Evolutionary conservation across 257 asterid genomes (phyloP), one percentile per base, ranked within the genome.

Genomic region (Cordia subcordata): DNA sequence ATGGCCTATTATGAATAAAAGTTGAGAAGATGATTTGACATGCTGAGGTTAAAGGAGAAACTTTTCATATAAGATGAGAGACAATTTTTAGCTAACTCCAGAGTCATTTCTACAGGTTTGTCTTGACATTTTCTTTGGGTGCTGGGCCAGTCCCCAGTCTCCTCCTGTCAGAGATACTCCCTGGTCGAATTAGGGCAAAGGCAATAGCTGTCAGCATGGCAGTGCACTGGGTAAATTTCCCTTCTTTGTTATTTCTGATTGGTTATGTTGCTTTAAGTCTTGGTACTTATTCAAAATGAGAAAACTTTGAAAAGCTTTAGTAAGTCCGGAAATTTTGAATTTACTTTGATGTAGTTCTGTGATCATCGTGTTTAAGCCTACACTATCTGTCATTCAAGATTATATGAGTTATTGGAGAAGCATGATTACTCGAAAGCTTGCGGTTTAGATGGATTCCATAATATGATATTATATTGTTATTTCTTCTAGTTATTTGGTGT

Each of bases 201-300:
- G 98, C 98, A 56, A 90, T 87, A 96, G 98, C 98, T 62, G 37
- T 85, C 63, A 85, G 98, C 87, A 83, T 85, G 96, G 78, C 91
- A 64, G 89, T 86, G 44, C 96, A 90, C 78, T 90, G 96, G 96
- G 98, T 90, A 87, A 68, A 64, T 72, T 35, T 60, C 19, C 49
- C 47, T 49, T 44, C 60, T 33, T 60, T 62, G 40, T 8, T 45
- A n/a, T 38, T 32, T 19, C 6, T 60, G 50, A 16, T 33, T 20
- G 21, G 11, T 33, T 9, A 13, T 37, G 27, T 4, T 40, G n/a
- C 19, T 5, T 14, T 32, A 22, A 14, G n/a, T 49, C 21, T 52
- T 55, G 35, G 35, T 45, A 35, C 21, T 38, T 13, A 5, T 2
- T 10, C 5, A 16, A 16, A 38, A 44, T 35, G 42, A 44, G 44